A percentile compares a stretch with the other conserved stretches of the same genome.
These are phyloP conservation scores for Hericium erinaceus DNA, from an alignment of 768 basidiomycete genomes.

Conservation along the genomic window DNA sequence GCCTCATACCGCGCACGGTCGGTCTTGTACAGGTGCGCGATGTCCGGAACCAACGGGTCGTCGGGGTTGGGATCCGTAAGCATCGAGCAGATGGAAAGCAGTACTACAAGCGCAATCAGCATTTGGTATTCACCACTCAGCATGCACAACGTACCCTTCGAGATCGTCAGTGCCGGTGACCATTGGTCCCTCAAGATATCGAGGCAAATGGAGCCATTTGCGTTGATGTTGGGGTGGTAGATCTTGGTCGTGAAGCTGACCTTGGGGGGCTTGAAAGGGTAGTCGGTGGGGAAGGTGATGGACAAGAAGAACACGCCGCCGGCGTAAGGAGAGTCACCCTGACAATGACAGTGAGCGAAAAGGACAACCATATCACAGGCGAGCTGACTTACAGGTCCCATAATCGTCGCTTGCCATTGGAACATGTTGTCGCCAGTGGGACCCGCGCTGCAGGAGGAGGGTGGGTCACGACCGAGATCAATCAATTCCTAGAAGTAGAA, in stretches of 20 bases:
- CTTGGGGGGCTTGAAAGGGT: conserved; percentile 99
- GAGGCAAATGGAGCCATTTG: conserved; percentile 97
- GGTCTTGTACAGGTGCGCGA: conserved; percentile 98
- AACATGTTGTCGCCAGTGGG: conserved; percentile 98
- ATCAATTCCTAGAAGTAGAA: conserved; percentile 72
- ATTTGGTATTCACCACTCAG: background rate
- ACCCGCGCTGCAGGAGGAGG: conserved; percentile 98
- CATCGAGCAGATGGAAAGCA: conserved; percentile 98
- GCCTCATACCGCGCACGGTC: conserved; percentile 96
- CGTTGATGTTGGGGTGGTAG: conserved; percentile 97
- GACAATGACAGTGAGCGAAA: conserved; percentile 10
- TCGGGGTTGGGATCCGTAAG: conserved; percentile 99
- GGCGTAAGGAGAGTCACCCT: conserved; percentile 97
- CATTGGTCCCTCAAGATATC: conserved; percentile 99
- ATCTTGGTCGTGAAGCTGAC: conserved; percentile 99
- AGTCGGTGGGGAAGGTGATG: conserved; percentile 92
- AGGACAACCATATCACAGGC: background rate
- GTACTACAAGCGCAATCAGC: conserved; percentile 38
- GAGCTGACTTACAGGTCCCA: conserved; percentile 82
- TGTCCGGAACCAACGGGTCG: conserved; percentile 97
- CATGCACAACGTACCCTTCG: conserved; percentile 63
- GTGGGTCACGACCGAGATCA: conserved; percentile 99
- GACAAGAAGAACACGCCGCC: conserved; percentile 99
- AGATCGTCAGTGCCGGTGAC: conserved; percentile 97
- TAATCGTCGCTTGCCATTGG: conserved; percentile 99